phyloP scores from a whole-genome alignment of 108 stramenopile species.

The Conticribra weissflogii region DNA sequence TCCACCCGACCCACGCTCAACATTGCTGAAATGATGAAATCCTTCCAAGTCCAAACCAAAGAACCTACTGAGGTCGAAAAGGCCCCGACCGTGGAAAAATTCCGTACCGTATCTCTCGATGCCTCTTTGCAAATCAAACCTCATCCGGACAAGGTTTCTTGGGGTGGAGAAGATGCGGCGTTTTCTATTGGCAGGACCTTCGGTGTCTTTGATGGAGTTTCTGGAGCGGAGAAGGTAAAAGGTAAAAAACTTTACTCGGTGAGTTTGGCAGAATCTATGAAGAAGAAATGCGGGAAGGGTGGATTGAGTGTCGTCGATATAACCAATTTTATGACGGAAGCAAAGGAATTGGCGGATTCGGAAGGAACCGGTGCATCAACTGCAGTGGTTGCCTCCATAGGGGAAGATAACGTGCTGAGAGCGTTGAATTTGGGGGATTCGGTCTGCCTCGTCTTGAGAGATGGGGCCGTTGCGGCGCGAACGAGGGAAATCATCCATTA shows the following conservation, averaged over 20 bases:
- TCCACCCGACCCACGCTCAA: constrained; percentile 44
- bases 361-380: constrained; percentile 84
- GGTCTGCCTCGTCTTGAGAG: constrained; percentile 67
- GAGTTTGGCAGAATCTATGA: constrained; percentile 69
- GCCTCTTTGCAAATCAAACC: constrained; percentile 70
- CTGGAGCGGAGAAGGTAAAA: constrained; percentile 77
- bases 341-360: constrained; percentile 67
- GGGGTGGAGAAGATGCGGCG: constrained; percentile 91
- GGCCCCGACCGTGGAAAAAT: constrained; percentile 11
- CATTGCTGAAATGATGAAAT: constrained; percentile 54
- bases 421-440: constrained; percentile 88
- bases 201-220: constrained; percentile 91
- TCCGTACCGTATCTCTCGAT: constrained; percentile 47
- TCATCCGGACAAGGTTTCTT: constrained; percentile 79
- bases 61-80: constrained; percentile 19
- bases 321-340: constrained; percentile 53
- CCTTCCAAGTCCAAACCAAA: constrained; percentile 37
- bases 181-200: constrained; percentile 75
- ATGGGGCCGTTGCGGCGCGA: constrained; percentile 64
- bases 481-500: constrained; percentile 83
- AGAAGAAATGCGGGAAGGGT: constrained; percentile 36
- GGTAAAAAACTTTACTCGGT: constrained; percentile 80
- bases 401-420: constrained; percentile 71
- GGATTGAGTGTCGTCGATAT: constrained; percentile 65
- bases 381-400: constrained; percentile 80